Base-by-base conservation (phyloP, 257 asterid species). In the Solanum virginianum region DNA sequence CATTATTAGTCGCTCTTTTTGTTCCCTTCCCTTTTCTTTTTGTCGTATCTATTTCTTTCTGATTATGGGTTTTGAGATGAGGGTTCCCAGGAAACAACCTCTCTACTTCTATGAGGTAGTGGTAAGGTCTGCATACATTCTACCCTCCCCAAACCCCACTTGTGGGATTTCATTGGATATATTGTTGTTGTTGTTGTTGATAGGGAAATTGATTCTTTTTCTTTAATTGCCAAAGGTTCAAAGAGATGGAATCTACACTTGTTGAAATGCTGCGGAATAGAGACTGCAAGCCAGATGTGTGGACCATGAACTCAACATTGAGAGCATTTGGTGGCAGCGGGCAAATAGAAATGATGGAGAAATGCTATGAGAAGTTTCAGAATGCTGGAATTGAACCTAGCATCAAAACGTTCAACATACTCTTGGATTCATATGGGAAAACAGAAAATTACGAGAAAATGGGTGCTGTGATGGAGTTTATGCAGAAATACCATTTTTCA, bases 251-350 rank as follows among this genome's bases (percentile, higher is more conserved):
- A 85, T 90, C 97, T 1, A 59, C 91, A 17, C 94, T 95, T 13
- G 92, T 92, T 15, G 91, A 89, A 77, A 95, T 96, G 98, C 97
- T 96, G 39, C 87, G 94, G 88, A 94, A 89, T 85, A 88, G 79
- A 20, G 90, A 91, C 20, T 92, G 97, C 84, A 89, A 89, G 87
- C 99, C 99, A 1, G 98, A 96, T 43, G 94, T 86, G 32, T 96
- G 99, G 99, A 96, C 99, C 85, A 91, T 96, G 98, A 95, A 95
- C 92, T 94, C 99, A 65, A 90, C 99, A 4, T 86, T 96, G 69
- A 88, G 98, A 86, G 98, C 99, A 7, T 95, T 94, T 59, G 99
- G 99, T 47, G 98, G 99, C 85, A 94, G 97, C 7, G 98, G 96
- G 20, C 99, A 95, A 82, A 94, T 96, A 20, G 97, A 92, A 81